phyloP scores from a whole-genome alignment of 495 filamentous ascomycete species.

The Thermothielavioides terrestris region DNA sequence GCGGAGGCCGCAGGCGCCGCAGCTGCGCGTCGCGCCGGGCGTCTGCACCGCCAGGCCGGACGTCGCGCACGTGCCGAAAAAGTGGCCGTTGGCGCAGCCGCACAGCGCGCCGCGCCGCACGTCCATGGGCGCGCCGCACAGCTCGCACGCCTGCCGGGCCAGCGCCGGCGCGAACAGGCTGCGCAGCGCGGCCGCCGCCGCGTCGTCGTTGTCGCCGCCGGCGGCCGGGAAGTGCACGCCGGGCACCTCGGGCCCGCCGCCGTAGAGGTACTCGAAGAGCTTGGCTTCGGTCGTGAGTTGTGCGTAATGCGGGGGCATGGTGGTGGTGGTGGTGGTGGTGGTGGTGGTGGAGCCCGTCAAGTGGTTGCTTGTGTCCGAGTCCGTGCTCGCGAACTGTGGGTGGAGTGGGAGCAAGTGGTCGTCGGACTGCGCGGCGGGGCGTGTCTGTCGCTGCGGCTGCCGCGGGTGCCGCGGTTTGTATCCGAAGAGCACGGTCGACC shows the following conservation, averaged over 20 bases:
- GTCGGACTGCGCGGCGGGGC: background rate
- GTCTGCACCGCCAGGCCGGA: conserved; percentile 36
- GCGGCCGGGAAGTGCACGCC: conserved; percentile 20
- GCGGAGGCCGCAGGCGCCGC: conserved; percentile 36
- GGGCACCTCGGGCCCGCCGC: conserved; percentile 33
- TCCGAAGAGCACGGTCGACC: conserved; percentile 34
- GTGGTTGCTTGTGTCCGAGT: background rate
- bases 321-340: background rate
- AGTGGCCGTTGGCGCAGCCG: conserved; percentile 23
- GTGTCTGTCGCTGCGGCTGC: background rate
- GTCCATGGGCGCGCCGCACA: conserved; percentile 26
- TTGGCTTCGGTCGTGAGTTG: conserved; percentile 37
- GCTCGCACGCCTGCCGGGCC: conserved; percentile 27
- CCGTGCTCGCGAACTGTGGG: background rate
- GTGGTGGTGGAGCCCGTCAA: background rate
- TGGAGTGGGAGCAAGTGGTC: background rate
- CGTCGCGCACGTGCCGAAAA: conserved; percentile 33
- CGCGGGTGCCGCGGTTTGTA: conserved; percentile 12
- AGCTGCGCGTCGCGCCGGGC: conserved; percentile 35
- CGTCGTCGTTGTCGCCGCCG: background rate
- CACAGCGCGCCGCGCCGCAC: conserved; percentile 13
- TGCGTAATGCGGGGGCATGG: too few relatives aligned
- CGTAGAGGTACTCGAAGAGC: conserved; percentile 43
- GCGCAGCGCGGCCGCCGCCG: conserved; percentile 10
- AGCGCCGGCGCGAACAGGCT: conserved; percentile 23